Evolutionary conservation across 2,329 filamentous ascomycete species (phyloP), one percentile per base, ranked within the genome.

Genomic region (Corniculantispora saksenae): DNA sequence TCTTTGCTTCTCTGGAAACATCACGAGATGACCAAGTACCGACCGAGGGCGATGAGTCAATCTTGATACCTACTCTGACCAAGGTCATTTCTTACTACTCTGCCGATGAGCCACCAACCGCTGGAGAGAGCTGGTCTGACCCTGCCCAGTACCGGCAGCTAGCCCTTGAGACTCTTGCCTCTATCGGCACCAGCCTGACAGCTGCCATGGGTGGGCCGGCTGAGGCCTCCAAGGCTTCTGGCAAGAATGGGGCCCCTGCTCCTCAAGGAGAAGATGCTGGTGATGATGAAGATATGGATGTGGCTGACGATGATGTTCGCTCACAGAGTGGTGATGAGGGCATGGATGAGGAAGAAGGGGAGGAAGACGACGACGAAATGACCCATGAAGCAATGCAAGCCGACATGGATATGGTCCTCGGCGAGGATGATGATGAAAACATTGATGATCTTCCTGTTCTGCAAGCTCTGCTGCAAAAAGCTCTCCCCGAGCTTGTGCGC

Each of bases 341-440:
- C 1, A 76, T 77, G 3, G 77, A 74, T 13, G 76, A 77, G 3
- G 76, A 74, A 10, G 77, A 73, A 0, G 79, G 82, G 2, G 78
- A 79, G 6, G 78, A 73, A 3, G 80, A 80, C 1, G 80, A 83
- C 3, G 80, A 84, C n/a, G 84, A 86, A 64, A 86, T 86, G 81
- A 80, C 83, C 61, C 77, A 84, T 29, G 84, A 84, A 59, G 84
- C 84, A 58, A 83, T 89, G 66, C 81, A 86, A 66, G 86, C 84
- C 32, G 89, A 91, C 70, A 88, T 91, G 84, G 87, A 86, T 4
- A 81, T 85, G 75, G 86, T 91, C 2, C 84, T 84, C 0, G 86
- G 84, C 9, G 78, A 76, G 23, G 79, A 81, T 13, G 77, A 72
- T 69, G 61, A 77, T 53, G 69, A 70, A 12, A 70, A 76, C 50